Evolutionary conservation across 768 basidiomycete genomes (phyloP).

Genomic region (Omphalotus guepiniiformis): DNA sequence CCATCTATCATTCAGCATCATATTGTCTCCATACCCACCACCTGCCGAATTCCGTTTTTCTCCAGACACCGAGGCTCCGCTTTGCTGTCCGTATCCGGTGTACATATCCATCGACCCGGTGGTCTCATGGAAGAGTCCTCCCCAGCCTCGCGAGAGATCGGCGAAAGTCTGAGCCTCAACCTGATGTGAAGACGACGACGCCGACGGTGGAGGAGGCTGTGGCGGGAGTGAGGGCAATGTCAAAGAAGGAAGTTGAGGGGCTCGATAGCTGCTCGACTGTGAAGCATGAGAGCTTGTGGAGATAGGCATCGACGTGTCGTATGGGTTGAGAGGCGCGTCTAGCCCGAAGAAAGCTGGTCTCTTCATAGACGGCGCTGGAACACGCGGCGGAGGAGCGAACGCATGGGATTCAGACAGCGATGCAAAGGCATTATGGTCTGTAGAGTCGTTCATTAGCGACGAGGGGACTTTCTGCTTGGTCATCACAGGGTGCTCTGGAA

Average conservation of each 20-base stretch:
- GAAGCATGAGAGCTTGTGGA: too few relatives aligned
- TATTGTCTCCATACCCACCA: conserved; percentile 12
- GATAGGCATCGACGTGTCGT: neutral
- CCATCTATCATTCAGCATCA: conserved; percentile 36
- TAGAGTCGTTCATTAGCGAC: neutral
- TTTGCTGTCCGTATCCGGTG: neutral
- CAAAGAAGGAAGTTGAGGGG: too few relatives aligned
- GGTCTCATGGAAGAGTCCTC: conserved; percentile 33
- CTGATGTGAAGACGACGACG: neutral
- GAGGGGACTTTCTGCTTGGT: conserved; percentile 10
- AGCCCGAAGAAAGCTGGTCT: neutral
- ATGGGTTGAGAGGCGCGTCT: neutral
- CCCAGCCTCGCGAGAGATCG: conserved; percentile 32
- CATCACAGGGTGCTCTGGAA: conserved; percentile 25
- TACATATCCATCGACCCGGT: conserved; percentile 19
- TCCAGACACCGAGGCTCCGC: conserved; percentile 2
- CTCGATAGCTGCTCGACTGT: too few relatives aligned
- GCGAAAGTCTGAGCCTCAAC: conserved; percentile 18
- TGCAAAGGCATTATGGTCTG: neutral
- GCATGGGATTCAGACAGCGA: neutral
- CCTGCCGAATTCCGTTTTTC: conserved; percentile 6
- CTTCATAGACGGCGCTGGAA: neutral
- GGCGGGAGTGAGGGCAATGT: neutral
- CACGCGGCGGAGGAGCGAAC: neutral
- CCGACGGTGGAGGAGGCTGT: neutral